Evolutionary conservation across 352 stramenopile genomes (phyloP), one percentile per base, ranked within the genome.

Genomic region (Phytophthora aleatoria): DNA sequence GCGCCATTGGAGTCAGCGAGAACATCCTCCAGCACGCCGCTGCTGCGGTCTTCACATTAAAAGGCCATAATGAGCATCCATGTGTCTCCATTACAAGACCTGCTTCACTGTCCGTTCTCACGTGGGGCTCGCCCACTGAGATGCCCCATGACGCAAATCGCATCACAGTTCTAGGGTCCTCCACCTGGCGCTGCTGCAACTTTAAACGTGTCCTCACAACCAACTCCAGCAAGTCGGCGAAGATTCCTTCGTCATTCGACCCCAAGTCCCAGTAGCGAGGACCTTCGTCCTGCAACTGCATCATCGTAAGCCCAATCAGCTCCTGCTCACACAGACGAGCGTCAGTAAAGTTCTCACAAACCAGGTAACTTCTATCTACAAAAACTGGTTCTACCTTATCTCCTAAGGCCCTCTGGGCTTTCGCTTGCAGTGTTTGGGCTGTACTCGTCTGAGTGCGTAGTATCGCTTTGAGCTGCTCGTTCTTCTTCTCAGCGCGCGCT

Each of bases 381-480:
- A 20, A 20, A 20, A 20, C 20, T 20, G 20, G 20, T 20, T 39
- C 15, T 52, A 71, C 57, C 44, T 71, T 33, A 33, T 64, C 44
- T 38, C 51, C 50, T 43, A 64, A 31, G 7, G 42, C 38, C 31
- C 56, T 68, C 20, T 64, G 51, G 2, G 33, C 36, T 57, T n/a
- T 64, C 16, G 9, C 26, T 20, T 68, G 51, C 13, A 69, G 45
- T 13, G 15, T 45, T 31, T 57, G 51, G 0, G 39, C 47, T 13
- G 39, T 54, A 15, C 7, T 64, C 8, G 13, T 59, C 41, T 72
- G 64, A 27, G 35, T 53, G 5, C 20, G 51, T 1, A 83, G 43
- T 49, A 67, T 16, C 15, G 55, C n/a, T 27, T 74, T 73, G 20
- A 83, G 71, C 45, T 70, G 57, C 28, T 76, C 44, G 51, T 78